These are phyloP conservation scores for Cornus controversa DNA, from an alignment of 148 eudicot genomes.

Conservation along the genomic window DNA sequence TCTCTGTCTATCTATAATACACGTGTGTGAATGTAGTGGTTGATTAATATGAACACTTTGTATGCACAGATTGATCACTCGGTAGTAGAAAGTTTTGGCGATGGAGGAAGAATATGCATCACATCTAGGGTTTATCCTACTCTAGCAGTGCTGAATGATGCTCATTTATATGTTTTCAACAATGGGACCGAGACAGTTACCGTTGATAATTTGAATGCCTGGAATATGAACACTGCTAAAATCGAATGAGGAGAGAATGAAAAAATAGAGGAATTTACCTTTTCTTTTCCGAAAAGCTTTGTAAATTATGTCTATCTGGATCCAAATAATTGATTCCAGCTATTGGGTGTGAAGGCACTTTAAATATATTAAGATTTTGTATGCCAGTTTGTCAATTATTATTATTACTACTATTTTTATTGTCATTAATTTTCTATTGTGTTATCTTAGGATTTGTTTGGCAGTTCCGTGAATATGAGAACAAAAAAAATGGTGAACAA, in stretches of 20 bases:
- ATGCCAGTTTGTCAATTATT: too few species aligned
- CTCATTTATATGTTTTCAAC: conserved; percentile 69
- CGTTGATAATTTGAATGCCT: conserved; percentile 52
- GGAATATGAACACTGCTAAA: conserved; percentile 63
- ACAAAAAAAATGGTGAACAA: too few species aligned
- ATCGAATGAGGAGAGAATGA: not conserved
- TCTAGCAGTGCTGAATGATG: conserved; percentile 41
- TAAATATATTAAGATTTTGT: too few species aligned
- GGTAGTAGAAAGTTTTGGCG: conserved; percentile 76
- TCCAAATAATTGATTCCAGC: too few species aligned
- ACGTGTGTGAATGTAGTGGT: not conserved
- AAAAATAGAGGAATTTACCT: too few species aligned
- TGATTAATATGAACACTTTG: not conserved
- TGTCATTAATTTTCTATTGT: too few species aligned
- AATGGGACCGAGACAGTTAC: conserved; percentile 52
- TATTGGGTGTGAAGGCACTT: too few species aligned
- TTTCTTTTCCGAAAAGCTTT: too few species aligned
- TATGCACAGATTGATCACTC: conserved; percentile 83
- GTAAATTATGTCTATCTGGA: too few species aligned
- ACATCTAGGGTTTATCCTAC: conserved; percentile 78
- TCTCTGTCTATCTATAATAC: not conserved
- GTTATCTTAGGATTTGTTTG: too few species aligned
- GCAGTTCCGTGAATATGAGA: too few species aligned
- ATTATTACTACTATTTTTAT: too few species aligned
- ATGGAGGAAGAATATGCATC: conserved; percentile 61